Conservation (phyloP, 192 early-diverging fungal genomes). For the Coemansia sp. region DNA sequence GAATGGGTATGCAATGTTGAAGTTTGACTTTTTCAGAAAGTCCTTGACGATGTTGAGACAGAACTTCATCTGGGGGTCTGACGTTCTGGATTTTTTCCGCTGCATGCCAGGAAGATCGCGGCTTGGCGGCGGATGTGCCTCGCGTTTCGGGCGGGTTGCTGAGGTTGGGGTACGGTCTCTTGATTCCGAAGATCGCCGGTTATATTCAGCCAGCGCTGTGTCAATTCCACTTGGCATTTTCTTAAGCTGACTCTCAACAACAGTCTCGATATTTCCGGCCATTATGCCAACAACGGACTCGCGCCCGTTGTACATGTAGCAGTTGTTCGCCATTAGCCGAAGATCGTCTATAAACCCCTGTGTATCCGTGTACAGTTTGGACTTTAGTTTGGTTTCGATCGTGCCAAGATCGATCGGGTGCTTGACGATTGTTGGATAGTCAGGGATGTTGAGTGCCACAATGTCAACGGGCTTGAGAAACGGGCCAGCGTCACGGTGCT, state of each 20-base stretch:
- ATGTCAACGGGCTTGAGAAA: constrained; percentile 85
- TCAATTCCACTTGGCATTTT: constrained; percentile 69
- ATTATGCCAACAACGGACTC: constrained; percentile 70
- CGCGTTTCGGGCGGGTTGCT: constrained; percentile 70
- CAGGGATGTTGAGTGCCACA: constrained; percentile 76
- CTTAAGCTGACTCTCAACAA: constrained; percentile 69
- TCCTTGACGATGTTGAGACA: constrained; percentile 66
- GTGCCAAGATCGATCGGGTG: constrained; percentile 82
- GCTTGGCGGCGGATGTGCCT: constrained; percentile 61
- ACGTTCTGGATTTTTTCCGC: constrained; percentile 49
- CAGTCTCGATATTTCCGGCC: constrained; percentile 68
- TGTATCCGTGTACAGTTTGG: constrained; percentile 62
- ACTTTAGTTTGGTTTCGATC: constrained; percentile 69
- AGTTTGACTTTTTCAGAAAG: constrained; percentile 69
- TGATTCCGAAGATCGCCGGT: constrained; percentile 37
- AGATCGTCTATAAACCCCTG: constrained; percentile 71
- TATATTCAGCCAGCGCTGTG: constrained; percentile 47
- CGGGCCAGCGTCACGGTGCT: constrained; percentile 80
- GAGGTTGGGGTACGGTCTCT: constrained; percentile 41
- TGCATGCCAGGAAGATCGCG: constrained; percentile 50
- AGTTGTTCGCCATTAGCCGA: constrained; percentile 77
- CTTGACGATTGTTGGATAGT: constrained; percentile 74
- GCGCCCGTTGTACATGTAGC: constrained; percentile 78
- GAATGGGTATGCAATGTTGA: constrained; percentile 73
- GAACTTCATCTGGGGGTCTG: constrained; percentile 65